phyloP scores from a whole-genome alignment of 306 rosid species.

The Inga oerstediana region DNA sequence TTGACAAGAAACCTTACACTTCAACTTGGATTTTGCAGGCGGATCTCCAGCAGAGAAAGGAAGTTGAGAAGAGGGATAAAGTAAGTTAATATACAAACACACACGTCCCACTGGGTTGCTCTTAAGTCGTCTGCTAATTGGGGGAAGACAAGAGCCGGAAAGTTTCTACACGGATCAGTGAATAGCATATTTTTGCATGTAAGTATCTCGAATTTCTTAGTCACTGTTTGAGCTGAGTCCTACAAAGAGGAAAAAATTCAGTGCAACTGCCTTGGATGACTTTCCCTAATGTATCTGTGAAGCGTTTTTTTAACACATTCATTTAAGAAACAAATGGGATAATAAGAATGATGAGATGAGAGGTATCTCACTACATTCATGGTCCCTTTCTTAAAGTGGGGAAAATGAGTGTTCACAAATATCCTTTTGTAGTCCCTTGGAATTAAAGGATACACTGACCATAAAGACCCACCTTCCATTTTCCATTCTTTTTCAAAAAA shows the following conservation, averaged over 20 bases:
- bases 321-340: not conserved
- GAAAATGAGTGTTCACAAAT: not conserved
- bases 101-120: conserved; percentile 21
- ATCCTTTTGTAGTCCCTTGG: not conserved
- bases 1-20: conserved; percentile 24
- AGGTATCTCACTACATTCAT: not conserved
- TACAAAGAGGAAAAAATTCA: not conserved
- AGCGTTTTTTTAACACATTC: too few relatives aligned
- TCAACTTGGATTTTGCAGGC: conserved; percentile 50
- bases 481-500: not conserved
- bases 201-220: not conserved
- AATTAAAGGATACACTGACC: not conserved
- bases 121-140: conserved; percentile 17
- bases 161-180: conserved; percentile 25
- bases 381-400: not conserved
- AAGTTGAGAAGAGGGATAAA: conserved; percentile 32
- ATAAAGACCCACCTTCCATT: not conserved
- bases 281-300: not conserved
- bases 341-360: not conserved
- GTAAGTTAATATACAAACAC: conserved; percentile 25
- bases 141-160: conserved; percentile 4
- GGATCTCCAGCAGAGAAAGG: conserved; percentile 40
- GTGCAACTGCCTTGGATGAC: not conserved
- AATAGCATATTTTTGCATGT: conserved; percentile 29
- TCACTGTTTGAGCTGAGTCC: not conserved